Evolutionary conservation across 2,329 filamentous ascomycete genomes (phyloP).

Genomic region (Colletotrichum tropicale): DNA sequence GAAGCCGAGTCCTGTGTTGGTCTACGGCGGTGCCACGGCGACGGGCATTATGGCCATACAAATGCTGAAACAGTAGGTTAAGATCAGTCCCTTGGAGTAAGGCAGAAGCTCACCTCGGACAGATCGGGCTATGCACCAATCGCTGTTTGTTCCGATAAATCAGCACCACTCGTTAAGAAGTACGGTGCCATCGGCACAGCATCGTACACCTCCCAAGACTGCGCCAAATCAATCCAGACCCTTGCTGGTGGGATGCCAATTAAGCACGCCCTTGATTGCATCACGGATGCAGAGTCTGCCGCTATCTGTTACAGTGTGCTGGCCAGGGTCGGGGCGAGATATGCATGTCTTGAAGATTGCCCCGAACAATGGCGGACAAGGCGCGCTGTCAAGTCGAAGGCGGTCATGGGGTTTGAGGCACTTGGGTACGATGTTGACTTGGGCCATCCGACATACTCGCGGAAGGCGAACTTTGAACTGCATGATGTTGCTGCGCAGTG

Average conservation of each 20-base stretch:
- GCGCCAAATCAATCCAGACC: background rate
- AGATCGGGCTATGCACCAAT: background rate
- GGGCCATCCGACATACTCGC: background rate
- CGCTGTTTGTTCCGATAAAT: background rate
- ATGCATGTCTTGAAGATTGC: slow-evolving; percentile 33
- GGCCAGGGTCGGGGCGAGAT: slow-evolving; percentile 30
- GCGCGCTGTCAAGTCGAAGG: slow-evolving; percentile 23
- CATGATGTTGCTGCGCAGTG: background rate
- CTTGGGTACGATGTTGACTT: slow-evolving; percentile 1
- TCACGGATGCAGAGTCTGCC: background rate
- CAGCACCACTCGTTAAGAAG: background rate
- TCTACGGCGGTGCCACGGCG: slow-evolving; percentile 32
- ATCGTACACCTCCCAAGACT: background rate
- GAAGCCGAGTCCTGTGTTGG: slow-evolving; percentile 25
- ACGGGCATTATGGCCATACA: slow-evolving; percentile 32
- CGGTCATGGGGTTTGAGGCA: slow-evolving; percentile 24
- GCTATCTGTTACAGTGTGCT: slow-evolving; percentile 29
- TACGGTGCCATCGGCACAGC: background rate
- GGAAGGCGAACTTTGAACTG: background rate
- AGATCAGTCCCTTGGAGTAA: background rate
- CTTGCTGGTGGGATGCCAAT: background rate
- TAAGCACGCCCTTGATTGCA: background rate
- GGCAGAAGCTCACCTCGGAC: background rate
- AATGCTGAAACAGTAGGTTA: slow-evolving; percentile 27
- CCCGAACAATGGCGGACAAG: slow-evolving; percentile 26